Base-by-base conservation (phyloP, 2,329 filamentous ascomycete genomes). In the Calonectria multiphialidica region DNA sequence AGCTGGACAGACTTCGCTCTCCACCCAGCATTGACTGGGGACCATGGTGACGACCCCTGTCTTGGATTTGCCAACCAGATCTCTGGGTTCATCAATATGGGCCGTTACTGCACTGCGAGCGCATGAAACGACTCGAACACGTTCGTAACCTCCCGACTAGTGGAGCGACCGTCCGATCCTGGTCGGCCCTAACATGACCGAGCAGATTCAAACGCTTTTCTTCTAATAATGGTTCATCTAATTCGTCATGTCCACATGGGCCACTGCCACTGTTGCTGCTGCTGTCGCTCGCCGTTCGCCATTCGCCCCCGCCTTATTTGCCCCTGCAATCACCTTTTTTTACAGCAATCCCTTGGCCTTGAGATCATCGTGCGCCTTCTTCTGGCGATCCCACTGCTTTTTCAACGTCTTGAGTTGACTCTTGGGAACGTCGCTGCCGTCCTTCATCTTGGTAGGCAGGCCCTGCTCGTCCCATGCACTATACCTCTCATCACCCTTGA, bases 301-400 rank as follows among this genome's bases (percentile, higher is more conserved):
- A 59, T 40, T 23, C 53, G 33, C 33, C 53, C 35, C 53, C 35
- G 53, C 53, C 37, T 40, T 40, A 37, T 13, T 23, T 40, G 15
- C 13, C 53, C 53, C 53, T 59, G 23, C 30, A 53, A 40, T n/a
- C 9, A 15, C n/a, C 37, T 9, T 25, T n/a, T 30, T 21, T 65
- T 73, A 80, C 73, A 78, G 70, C 65, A 81, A 57, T 61, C 81
- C 82, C 75, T 83, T 84, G 18, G 81, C 81, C 75, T 83, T 83
- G 37, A 83, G 74, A 72, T 92, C 91, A 74, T 96, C 93, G 82
- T 96, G 93, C 71, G 90, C 83, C 88, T 96, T 97, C 88, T 95
- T 97, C 86, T 98, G 96, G 81, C 89, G 92, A 78, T 97, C 94
- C 94, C 94, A 98, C 68, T 95, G 93, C 87, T 98, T 98, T 85